These are phyloP conservation scores for Eustoma russellianum DNA, from an alignment of 257 asterid species.

Conservation along the genomic window DNA sequence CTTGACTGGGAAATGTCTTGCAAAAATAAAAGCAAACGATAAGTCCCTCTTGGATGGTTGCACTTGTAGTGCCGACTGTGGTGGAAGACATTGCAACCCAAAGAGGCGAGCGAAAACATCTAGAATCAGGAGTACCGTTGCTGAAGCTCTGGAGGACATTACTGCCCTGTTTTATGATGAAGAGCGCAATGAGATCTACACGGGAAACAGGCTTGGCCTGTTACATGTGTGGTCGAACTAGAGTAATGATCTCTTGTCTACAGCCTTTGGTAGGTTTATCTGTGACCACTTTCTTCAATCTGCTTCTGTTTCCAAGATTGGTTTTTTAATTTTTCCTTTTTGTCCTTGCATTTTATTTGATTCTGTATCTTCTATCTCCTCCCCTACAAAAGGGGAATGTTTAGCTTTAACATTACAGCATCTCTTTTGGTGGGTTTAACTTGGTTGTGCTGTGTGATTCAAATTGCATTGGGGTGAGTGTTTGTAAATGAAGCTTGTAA, in stretches of 20 bases:
- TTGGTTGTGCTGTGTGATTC: no score
- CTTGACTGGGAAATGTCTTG: conserved; percentile 90
- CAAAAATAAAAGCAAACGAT: conserved; percentile 77
- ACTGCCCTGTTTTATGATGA: conserved; percentile 95
- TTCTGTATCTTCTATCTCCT: no score
- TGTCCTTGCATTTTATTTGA: no score
- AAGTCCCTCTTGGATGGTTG: conserved; percentile 43
- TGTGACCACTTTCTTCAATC: no score
- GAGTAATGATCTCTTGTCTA: not conserved
- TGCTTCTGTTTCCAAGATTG: no score
- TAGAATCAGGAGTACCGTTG: conserved; percentile 53
- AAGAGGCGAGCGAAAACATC: conserved; percentile 42
- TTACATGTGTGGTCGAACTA: conserved; percentile 97
- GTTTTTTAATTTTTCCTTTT: no score
- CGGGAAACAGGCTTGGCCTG: conserved; percentile 77
- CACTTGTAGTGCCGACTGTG: conserved; percentile 45
- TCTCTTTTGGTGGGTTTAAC: no score
- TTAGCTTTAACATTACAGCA: no score
- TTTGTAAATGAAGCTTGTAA: no score
- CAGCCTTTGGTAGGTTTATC: no score
- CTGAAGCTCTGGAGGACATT: conserved; percentile 90
- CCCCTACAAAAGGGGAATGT: no score
- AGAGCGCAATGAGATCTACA: conserved; percentile 93
- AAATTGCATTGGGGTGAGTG: no score
- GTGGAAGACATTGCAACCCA: conserved; percentile 56